These are phyloP conservation scores for Fraxinus floribunda DNA, from an alignment of 305 asterid genomes.

Conservation along the genomic window DNA sequence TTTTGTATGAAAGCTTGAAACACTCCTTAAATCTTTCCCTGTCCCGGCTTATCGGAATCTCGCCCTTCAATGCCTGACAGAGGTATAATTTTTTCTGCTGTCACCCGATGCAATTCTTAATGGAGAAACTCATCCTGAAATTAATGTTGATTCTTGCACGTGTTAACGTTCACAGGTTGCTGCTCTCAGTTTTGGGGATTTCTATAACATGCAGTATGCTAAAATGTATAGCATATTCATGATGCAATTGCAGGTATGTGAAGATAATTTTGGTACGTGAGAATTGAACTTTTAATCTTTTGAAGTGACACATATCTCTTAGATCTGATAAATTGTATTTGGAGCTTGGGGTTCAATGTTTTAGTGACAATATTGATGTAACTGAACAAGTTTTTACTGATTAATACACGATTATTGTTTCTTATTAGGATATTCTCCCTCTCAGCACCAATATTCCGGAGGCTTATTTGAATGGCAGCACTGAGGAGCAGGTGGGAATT, in stretches of 20 bases:
- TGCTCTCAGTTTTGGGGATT: slow-evolving; percentile 88
- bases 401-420: slow-evolving; percentile 18
- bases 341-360: slow-evolving; percentile 12
- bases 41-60: slow-evolving; percentile 87
- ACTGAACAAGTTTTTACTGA: slow-evolving; percentile 23
- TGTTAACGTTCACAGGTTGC: slow-evolving; percentile 67
- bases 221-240: slow-evolving; percentile 78
- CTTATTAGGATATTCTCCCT: slow-evolving; percentile 63
- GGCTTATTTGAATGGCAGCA: slow-evolving; percentile 79
- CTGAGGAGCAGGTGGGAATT: slow-evolving; percentile 80
- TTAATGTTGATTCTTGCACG: neutral
- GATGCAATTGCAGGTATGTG: slow-evolving; percentile 83
- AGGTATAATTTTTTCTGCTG: slow-evolving; percentile 45
- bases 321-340: neutral
- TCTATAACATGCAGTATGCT: slow-evolving; percentile 71
- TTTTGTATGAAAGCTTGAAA: slow-evolving; percentile 73
- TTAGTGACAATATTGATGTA: neutral
- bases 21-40: slow-evolving; percentile 69
- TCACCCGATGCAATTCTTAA: slow-evolving; percentile 1
- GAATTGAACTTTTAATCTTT: neutral
- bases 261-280: neutral
- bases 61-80: slow-evolving; percentile 86
- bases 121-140: neutral
- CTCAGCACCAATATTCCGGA: slow-evolving; percentile 59
- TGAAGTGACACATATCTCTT: neutral